Evolutionary conservation across 495 filamentous ascomycete genomes (phyloP).

Genomic region (Aspergillus baeticus): DNA sequence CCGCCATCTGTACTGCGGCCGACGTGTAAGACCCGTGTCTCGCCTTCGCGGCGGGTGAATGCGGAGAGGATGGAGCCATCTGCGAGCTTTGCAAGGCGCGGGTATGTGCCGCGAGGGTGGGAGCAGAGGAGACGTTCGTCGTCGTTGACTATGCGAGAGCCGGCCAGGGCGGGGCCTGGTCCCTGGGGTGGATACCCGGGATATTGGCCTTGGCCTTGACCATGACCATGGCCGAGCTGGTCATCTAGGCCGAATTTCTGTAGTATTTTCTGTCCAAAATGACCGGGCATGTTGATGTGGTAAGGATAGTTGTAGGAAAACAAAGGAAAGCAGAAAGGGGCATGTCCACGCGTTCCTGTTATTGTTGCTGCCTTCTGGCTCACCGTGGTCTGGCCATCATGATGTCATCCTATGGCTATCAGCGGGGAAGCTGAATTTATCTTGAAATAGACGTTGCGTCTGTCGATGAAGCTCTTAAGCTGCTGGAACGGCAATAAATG

Average conservation of each 20-base stretch:
- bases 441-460: neutral
- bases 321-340: neutral
- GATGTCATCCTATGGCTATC: neutral
- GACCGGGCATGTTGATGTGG: constrained; percentile 28
- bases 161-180: constrained; percentile 16
- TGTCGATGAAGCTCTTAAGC: neutral
- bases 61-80: constrained; percentile 42
- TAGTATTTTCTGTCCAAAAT: constrained; percentile 39
- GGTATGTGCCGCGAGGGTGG: constrained; percentile 42
- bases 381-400: neutral
- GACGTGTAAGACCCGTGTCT: constrained; percentile 30
- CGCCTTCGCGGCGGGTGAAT: constrained; percentile 37
- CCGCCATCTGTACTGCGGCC: constrained; percentile 38
- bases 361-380: constrained; percentile 3
- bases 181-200: neutral
- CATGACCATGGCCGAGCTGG: neutral
- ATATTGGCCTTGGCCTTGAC: neutral
- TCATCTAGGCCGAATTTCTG: constrained; percentile 29
- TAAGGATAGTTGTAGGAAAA: neutral
- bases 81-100: constrained; percentile 35
- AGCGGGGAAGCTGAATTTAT: neutral
- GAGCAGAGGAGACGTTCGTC: constrained; percentile 41
- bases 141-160: constrained; percentile 28
- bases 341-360: neutral
- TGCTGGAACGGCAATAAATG: neutral